Evolutionary conservation across 2,329 filamentous ascomycete genomes (phyloP), one percentile per base, ranked within the genome.

Genomic region (Graphiopsis chlorocephala): DNA sequence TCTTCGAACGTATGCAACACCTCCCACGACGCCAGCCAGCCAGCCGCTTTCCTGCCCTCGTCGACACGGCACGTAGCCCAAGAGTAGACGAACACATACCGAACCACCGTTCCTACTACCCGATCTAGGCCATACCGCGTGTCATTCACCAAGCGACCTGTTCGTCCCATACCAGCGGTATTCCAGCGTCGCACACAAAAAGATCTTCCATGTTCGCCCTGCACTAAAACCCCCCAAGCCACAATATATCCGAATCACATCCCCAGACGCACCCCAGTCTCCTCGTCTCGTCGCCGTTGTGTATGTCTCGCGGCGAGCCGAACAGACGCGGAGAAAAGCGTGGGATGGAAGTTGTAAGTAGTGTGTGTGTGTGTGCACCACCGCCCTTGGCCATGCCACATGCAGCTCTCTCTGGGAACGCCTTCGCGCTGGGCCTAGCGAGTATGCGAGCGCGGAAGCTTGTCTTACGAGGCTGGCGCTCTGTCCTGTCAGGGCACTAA

Each of bases 61-160:
- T 17, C 20, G 14, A 56, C 31, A 56, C 29, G 53, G 53, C 53
- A 38, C 15, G 26, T 8, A 56, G 6, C n/a, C 28, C 53, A 56
- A n/a, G 28, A 33, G 31, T 20, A 14, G 28, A 35, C 53, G 53
- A 35, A 56, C 31, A 23, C 31, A 35, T 33, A 31, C 29, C 53
- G 53, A 56, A 56, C 53, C 29, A 56, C 29, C 53, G n/a, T 56
- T 56, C 53, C 29, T 56, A n/a, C 31, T 14, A 56, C 53, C n/a
- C 12, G 6, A 15, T 20, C 28, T n/a, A 4, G 26, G n/a, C 31
- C 28, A 28, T 25, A 14, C 31, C 38, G 53, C 29, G 20, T 29
- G 50, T 53, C 50, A 53, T 53, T 45, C 50, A 53, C 50, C 26
- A 31, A 56, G 53, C 53, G 53, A 56, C 29, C 53, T 56, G 53